Conservation (phyloP, 192 early-diverging fungal genomes). For the Entomortierella chlamydospora region DNA sequence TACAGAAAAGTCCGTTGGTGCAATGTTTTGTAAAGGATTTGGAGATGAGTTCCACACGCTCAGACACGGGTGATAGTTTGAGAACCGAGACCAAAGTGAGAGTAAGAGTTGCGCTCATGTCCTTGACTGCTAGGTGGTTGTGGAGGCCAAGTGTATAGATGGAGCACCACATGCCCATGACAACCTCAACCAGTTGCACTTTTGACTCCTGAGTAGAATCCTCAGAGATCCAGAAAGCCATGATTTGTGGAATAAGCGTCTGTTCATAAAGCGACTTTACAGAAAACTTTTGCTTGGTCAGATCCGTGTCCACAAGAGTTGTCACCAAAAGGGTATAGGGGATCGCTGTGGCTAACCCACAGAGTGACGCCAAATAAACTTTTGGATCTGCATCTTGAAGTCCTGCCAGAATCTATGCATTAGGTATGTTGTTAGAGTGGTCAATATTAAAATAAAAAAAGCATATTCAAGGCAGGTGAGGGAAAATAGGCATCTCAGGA, state of each 20-base stretch:
- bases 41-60: conserved; percentile 44
- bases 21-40: conserved; percentile 53
- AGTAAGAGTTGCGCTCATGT: conserved; percentile 46
- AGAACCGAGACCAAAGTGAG: conserved; percentile 45
- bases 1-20: conserved; percentile 45
- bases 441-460: not conserved
- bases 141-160: conserved; percentile 46
- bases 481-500: not conserved
- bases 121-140: conserved; percentile 40
- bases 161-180: conserved; percentile 55
- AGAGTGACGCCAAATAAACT: conserved; percentile 43
- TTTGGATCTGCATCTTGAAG: conserved; percentile 52
- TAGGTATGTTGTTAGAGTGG: too few species aligned
- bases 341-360: conserved; percentile 43
- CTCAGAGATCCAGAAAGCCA: conserved; percentile 54
- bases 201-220: conserved; percentile 32
- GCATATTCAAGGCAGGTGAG: not conserved
- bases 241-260: conserved; percentile 53
- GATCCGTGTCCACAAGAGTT: conserved; percentile 38
- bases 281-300: conserved; percentile 40
- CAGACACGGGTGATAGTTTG: conserved; percentile 24
- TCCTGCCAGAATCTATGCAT: conserved; percentile 40
- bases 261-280: conserved; percentile 50
- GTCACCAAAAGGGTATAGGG: conserved; percentile 46
- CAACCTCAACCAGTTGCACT: conserved; percentile 37